Evolutionary conservation across 148 eudicot genomes (phyloP).

Genomic region (Tetragonia tetragonoides): DNA sequence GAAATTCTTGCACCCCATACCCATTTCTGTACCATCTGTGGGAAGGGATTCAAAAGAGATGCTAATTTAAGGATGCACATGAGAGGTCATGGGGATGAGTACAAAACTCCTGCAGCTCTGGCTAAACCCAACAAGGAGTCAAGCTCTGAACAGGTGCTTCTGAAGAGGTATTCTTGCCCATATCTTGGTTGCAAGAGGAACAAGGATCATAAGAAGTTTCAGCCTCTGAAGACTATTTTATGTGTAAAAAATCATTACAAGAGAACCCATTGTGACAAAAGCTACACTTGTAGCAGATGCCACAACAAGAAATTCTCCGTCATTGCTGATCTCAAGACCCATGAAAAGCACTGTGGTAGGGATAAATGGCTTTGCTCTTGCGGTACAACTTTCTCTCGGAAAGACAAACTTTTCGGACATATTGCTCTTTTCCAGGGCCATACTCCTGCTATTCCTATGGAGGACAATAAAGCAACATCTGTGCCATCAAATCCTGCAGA

Average conservation of each 20-base stretch:
- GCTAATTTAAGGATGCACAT: constrained; percentile 96
- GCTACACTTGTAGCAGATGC: constrained; percentile 88
- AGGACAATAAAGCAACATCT: constrained; percentile 49
- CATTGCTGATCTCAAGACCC: constrained; percentile 93
- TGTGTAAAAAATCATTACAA: constrained; percentile 95
- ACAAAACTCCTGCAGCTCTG: constrained; percentile 88
- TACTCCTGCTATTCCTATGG: constrained; percentile 84
- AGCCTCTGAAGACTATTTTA: constrained; percentile 82
- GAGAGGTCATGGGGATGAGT: constrained; percentile 97
- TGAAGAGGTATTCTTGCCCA: constrained; percentile 93
- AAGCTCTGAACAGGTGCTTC: constrained; percentile 56
- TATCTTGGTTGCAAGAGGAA: constrained; percentile 85
- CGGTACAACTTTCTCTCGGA: constrained; percentile 93
- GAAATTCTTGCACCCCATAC: constrained; percentile 98
- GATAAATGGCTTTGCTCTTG: constrained; percentile 98
- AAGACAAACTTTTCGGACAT: constrained; percentile 98
- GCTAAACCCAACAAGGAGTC: constrained; percentile 83
- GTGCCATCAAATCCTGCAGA: constrained; percentile 46
- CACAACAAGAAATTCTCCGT: constrained; percentile 87
- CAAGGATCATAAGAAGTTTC: constrained; percentile 89
- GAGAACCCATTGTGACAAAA: constrained; percentile 95
- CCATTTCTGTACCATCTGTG: constrained; percentile 90
- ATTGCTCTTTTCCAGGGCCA: constrained; percentile 92
- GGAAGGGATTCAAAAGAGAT: constrained; percentile 94
- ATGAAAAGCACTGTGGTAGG: constrained; percentile 94